Evolutionary conservation across 2,329 filamentous ascomycete species (phyloP).

Genomic region (Penicillium sp.): DNA sequence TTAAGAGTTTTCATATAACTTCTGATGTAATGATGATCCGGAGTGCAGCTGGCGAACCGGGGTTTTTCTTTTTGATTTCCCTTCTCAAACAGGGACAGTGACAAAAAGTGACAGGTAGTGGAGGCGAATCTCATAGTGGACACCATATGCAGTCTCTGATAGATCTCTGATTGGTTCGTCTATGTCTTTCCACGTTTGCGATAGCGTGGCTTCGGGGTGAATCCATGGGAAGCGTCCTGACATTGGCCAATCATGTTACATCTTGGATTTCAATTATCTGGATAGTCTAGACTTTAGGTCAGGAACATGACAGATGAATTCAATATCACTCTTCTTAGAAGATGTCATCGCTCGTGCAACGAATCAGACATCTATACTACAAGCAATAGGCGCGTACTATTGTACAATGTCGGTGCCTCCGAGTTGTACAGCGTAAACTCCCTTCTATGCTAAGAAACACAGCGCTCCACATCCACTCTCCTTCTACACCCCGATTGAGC

Average conservation of each 20-base stretch:
- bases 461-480: constrained; percentile 10
- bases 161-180: constrained; percentile 9
- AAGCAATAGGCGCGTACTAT: neutral
- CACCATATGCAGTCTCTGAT: neutral
- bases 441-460: constrained; percentile 2
- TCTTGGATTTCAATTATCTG: neutral
- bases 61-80: neutral
- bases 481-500: constrained; percentile 7
- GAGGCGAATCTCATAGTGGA: constrained; percentile 13
- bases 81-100: neutral
- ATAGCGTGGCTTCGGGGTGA: constrained; percentile 5
- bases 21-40: constrained; percentile 21
- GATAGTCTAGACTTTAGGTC: neutral
- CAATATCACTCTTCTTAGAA: neutral
- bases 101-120: constrained; percentile 10
- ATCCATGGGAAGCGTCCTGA: constrained; percentile 10
- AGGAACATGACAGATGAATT: neutral
- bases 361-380: neutral
- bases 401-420: neutral
- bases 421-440: neutral
- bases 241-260: constrained; percentile 8
- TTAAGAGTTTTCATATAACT: neutral
- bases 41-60: constrained; percentile 1
- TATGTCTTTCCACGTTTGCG: constrained; percentile 5
- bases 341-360: neutral